phyloP scores from a whole-genome alignment of 2,329 filamentous ascomycete genomes.

The Diplocarpon mali region DNA sequence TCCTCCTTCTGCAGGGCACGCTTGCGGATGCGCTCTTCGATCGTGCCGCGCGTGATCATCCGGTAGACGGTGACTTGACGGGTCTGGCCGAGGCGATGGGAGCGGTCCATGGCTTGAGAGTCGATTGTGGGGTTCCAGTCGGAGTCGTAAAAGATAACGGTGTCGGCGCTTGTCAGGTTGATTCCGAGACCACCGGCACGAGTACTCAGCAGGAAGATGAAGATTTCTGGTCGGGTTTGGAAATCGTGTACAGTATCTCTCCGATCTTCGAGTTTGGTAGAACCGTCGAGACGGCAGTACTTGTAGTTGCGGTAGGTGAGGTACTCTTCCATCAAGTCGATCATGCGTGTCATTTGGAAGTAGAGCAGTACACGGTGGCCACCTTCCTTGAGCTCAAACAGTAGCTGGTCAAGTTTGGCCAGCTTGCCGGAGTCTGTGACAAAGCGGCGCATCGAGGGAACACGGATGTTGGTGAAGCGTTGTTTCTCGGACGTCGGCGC shows the following conservation, averaged over 20 bases:
- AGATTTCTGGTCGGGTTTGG: slow-evolving; percentile 88
- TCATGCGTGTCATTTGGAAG: slow-evolving; percentile 99
- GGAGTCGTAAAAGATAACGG: slow-evolving; percentile 98
- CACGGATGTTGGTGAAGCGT: slow-evolving; percentile 80
- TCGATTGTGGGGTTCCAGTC: slow-evolving; percentile 99
- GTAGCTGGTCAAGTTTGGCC: slow-evolving; percentile 75
- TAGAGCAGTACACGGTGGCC: slow-evolving; percentile 91
- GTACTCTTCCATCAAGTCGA: slow-evolving; percentile 98
- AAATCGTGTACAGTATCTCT: slow-evolving; percentile 95
- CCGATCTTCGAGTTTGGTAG: slow-evolving; percentile 92
- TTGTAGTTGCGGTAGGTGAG: slow-evolving; percentile 98
- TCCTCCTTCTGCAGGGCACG: slow-evolving; percentile 96
- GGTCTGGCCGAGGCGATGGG: slow-evolving; percentile 93
- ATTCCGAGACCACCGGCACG: slow-evolving; percentile 96
- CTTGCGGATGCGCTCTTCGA: slow-evolving; percentile 96
- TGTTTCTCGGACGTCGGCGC: slow-evolving; percentile 69
- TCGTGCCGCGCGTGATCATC: slow-evolving; percentile 90
- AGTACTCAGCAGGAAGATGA: slow-evolving; percentile 92
- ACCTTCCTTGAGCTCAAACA: slow-evolving; percentile 82
- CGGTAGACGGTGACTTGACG: slow-evolving; percentile 94
- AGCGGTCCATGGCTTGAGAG: slow-evolving; percentile 97
- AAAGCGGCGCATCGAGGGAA: slow-evolving; percentile 94
- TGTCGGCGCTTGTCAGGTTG: slow-evolving; percentile 92
- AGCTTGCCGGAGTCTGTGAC: slow-evolving; percentile 97
- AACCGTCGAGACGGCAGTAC: slow-evolving; percentile 92